Evolutionary conservation across 805 yeast genomes (phyloP).

Genomic region (Teunomyces panamensis): DNA sequence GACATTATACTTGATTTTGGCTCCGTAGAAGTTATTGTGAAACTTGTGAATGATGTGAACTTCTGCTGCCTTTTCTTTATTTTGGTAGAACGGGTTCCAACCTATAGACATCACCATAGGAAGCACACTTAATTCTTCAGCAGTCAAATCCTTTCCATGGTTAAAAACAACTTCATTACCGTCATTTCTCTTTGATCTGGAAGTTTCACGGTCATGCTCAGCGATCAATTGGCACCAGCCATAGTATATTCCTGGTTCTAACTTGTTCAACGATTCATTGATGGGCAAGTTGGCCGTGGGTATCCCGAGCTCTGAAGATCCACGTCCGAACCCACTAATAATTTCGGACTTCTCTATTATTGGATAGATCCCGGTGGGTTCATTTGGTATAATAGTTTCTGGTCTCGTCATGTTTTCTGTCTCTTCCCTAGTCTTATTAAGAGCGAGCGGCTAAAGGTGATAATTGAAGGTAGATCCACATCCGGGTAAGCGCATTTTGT

Average conservation of each 20-base stretch:
- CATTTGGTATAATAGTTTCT: constrained; percentile 36
- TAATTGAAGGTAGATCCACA: not conserved
- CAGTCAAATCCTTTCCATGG: constrained; percentile 52
- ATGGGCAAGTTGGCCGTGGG: constrained; percentile 93
- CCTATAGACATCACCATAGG: constrained; percentile 97
- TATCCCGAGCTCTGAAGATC: constrained; percentile 87
- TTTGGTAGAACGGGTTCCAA: constrained; percentile 88
- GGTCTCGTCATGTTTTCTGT: constrained; percentile 6
- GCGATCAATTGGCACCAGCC: constrained; percentile 59
- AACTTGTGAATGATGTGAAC: constrained; percentile 82
- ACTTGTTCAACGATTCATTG: constrained; percentile 38
- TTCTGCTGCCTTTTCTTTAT: constrained; percentile 79
- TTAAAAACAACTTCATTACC: constrained; percentile 45
- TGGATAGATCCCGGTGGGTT: constrained; percentile 36
- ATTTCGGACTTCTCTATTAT: constrained; percentile 45
- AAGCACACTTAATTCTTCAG: constrained; percentile 44
- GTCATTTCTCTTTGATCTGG: constrained; percentile 13
- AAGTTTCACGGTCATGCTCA: constrained; percentile 7
- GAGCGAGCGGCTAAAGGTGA: not conserved
- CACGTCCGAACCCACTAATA: constrained; percentile 90
- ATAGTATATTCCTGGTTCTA: constrained; percentile 82
- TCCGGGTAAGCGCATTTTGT: not conserved
- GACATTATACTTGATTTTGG: constrained; percentile 61
- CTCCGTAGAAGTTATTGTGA: constrained; percentile 73
- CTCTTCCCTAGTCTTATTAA: not conserved